Percentiles rank a stretch among this genome's conserved stretches.
Evolutionary conservation across 139 green algal species (phyloP).

Genomic region (Chloropicon primus): DNA sequence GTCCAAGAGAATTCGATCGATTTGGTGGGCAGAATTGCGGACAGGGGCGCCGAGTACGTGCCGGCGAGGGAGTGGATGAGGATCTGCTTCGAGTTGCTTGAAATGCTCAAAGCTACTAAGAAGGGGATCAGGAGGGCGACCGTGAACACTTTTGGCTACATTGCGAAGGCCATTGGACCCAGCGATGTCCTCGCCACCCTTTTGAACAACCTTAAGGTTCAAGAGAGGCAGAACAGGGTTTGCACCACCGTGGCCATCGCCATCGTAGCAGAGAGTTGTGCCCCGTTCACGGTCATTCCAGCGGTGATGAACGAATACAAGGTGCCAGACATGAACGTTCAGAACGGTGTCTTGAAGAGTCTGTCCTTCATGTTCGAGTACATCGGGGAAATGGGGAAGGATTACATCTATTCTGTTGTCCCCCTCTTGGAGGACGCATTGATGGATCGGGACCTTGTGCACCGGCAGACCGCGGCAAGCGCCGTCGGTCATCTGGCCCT

Average conservation of each 20-base stretch:
- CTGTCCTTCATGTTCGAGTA: slow-evolving; percentile 99
- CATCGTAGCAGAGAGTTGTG: slow-evolving; percentile 97
- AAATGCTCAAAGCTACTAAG: slow-evolving; percentile 91
- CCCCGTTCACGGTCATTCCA: slow-evolving; percentile 97
- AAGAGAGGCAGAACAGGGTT: slow-evolving; percentile 96
- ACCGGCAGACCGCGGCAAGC: slow-evolving; percentile 83
- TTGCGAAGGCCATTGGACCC: slow-evolving; percentile 92
- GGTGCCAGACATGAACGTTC: slow-evolving; percentile 93
- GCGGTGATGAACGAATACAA: slow-evolving; percentile 98
- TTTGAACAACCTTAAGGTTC: slow-evolving; percentile 99
- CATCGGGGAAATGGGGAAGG: slow-evolving; percentile 99
- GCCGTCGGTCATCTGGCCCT: slow-evolving; percentile 85
- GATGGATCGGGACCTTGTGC: slow-evolving; percentile 87
- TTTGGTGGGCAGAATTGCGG: slow-evolving; percentile 93
- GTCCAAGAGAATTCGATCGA: slow-evolving; percentile 97
- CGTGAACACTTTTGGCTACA: slow-evolving; percentile 99
- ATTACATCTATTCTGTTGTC: slow-evolving; percentile 90
- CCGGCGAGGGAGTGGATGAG: slow-evolving; percentile 99
- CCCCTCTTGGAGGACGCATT: slow-evolving; percentile 92
- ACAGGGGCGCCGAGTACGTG: slow-evolving; percentile 88
- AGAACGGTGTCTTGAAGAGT: slow-evolving; percentile 98
- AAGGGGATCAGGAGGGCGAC: slow-evolving; percentile 90
- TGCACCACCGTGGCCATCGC: slow-evolving; percentile 98
- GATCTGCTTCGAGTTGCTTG: slow-evolving; percentile 99
- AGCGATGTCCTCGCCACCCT: slow-evolving; percentile 97